Conservation (phyloP, 768 basidiomycete genomes). For the Rhodotorula taiwanensis region DNA sequence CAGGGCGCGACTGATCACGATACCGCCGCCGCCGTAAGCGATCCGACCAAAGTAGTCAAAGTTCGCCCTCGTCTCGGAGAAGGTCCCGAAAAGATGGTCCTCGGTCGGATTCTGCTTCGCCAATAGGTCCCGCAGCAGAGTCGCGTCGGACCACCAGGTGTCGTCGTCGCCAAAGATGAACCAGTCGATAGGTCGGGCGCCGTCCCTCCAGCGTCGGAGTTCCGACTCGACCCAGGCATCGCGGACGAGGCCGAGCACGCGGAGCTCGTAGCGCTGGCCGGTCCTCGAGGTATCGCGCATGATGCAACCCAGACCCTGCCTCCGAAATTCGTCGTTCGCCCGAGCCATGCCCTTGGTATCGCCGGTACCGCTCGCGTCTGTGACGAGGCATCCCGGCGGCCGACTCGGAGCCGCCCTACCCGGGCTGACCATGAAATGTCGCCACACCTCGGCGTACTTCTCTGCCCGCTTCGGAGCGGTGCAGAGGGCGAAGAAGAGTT, state of each 20-base stretch:
- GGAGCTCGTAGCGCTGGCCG: slow-evolving; percentile 27
- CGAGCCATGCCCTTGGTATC: slow-evolving; percentile 4
- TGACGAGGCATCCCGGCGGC: slow-evolving; percentile 24
- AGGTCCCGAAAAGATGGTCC: slow-evolving; percentile 17
- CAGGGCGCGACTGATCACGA: slow-evolving; percentile 11
- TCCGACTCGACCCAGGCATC: slow-evolving; percentile 28
- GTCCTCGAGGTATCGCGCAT: slow-evolving; percentile 8
- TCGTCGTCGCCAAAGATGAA: slow-evolving; percentile 35
- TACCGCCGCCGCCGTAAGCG: slow-evolving; percentile 27
- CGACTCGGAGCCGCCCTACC: neutral
- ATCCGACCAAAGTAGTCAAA: slow-evolving; percentile 22
- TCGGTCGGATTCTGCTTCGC: slow-evolving; percentile 15
- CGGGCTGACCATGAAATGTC: slow-evolving; percentile 32
- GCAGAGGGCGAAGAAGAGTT: slow-evolving; percentile 28
- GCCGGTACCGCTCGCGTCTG: slow-evolving; percentile 13
- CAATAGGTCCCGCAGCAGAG: slow-evolving; percentile 2
- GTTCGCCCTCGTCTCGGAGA: slow-evolving; percentile 18
- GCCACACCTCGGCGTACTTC: slow-evolving; percentile 8
- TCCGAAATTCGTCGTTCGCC: slow-evolving; percentile 22
- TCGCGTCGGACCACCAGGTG: slow-evolving; percentile 22
- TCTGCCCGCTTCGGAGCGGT: slow-evolving; percentile 22
- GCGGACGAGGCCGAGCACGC: slow-evolving; percentile 12
- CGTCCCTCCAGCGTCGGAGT: slow-evolving; percentile 12
- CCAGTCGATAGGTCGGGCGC: slow-evolving; percentile 14
- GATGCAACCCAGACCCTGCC: slow-evolving; percentile 1